phyloP scores from a whole-genome alignment of 2,329 filamentous ascomycete species.

The Annulohypoxylon truncatum region DNA sequence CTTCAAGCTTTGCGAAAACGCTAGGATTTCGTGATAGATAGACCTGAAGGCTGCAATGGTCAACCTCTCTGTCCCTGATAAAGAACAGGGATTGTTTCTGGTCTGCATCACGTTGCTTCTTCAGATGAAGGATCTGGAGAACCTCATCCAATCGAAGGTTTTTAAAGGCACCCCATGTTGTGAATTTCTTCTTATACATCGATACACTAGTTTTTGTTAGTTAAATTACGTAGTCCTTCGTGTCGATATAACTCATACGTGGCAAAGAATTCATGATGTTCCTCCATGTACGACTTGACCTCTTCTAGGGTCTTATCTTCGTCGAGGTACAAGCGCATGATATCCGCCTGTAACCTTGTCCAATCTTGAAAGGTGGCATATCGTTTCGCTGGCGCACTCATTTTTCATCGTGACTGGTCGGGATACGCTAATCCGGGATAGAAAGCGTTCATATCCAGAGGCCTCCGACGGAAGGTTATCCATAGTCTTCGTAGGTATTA shows the following conservation, averaged over 20 bases:
- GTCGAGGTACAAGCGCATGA: slow-evolving; percentile 46
- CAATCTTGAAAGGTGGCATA: slow-evolving; percentile 46
- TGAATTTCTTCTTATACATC: slow-evolving; percentile 49
- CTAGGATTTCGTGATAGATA: slow-evolving; percentile 48
- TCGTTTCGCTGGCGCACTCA: slow-evolving; percentile 38
- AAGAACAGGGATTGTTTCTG: slow-evolving; percentile 43
- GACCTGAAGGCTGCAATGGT: slow-evolving; percentile 43
- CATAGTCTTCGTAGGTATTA: slow-evolving; percentile 31
- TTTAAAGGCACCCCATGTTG: slow-evolving; percentile 48
- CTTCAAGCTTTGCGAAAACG: slow-evolving; percentile 44
- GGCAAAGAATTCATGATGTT: slow-evolving; percentile 45
- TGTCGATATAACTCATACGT: slow-evolving; percentile 40
- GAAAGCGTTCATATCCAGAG: slow-evolving; percentile 14
- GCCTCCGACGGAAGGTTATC: slow-evolving; percentile 32
- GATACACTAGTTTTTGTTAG: slow-evolving; percentile 41
- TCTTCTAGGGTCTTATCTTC: slow-evolving; percentile 49
- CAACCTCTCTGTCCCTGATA: slow-evolving; percentile 45
- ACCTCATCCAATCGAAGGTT: slow-evolving; percentile 48
- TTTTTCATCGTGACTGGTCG: slow-evolving; percentile 40
- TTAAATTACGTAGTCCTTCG: background rate
- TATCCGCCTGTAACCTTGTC: slow-evolving; percentile 41
- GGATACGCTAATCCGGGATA: slow-evolving; percentile 24
- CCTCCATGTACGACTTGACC: slow-evolving; percentile 46
- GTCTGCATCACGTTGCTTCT: slow-evolving; percentile 42
- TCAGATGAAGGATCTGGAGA: slow-evolving; percentile 47